Evolutionary conservation across 345 rosid species (phyloP), one percentile per base, ranked within the genome.

Genomic region (Conringia planisiliqua): DNA sequence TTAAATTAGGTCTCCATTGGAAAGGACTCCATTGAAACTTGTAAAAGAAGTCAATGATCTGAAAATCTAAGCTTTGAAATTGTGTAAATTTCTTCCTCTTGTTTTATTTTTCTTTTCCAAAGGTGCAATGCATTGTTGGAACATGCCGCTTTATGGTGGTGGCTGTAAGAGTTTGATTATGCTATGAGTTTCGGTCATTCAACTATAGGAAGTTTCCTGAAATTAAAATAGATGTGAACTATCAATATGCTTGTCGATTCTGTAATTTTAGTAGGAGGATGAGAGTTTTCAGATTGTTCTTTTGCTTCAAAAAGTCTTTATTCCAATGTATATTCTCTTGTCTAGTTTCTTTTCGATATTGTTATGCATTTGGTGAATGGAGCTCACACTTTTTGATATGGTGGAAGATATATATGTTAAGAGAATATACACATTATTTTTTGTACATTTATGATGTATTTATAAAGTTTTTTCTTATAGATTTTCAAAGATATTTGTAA

Each of bases 361-460:
- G n/a, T 59, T 27, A 48, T 50, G 7, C 35, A 16, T 40, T 20
- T 51, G 68, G n/a, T 62, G 58, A 35, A 36, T 52, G 16, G 30
- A 57, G 55, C 56, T 65, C 26, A 57, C 29, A 36, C 65, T 13
- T 64, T 71, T 58, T 38, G 24, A 47, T 24, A 22, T 51, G 57
- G 30, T 79, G 80, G 68, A 84, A 94, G 98, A n/a, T n/a, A n/a
- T n/a, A 86, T 94, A 94, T 85, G 98, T 89, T 55, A n/a, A 85
- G 97, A 80, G 97, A 94, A 79, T 97, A 91, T 80, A 94, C 98
- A 10, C 97, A 94, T 83, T 94, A 90, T 80, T 81, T 90, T 75
- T 78, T 94, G 85, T 83, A 88, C 76, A 87, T 94, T 14, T 89
- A 83, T 83, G 97, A 94, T 78, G 5, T 81, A 62, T n/a, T n/a